Evolutionary conservation across 768 basidiomycete species (phyloP).

Genomic region (Pulveroboletus frians): DNA sequence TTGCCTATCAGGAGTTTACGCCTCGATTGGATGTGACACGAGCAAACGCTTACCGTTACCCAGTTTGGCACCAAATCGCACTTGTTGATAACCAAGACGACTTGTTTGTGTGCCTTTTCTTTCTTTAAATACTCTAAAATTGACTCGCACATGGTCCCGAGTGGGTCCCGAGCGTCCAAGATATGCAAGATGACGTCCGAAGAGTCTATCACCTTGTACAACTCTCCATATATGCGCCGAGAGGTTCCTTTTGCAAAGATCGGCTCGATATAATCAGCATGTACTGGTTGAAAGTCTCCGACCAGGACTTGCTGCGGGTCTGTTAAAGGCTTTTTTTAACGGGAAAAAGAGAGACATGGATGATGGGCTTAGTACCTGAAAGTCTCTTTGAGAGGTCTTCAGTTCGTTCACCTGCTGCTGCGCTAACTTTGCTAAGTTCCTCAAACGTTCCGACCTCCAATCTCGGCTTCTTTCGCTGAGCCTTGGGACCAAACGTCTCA

Average conservation of each 20-base stretch:
- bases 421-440: conserved; percentile 69
- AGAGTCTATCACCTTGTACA: conserved; percentile 99
- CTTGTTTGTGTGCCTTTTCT: conserved; percentile 96
- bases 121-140: conserved; percentile 90
- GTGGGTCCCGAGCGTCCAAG: conserved; percentile 90
- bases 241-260: conserved; percentile 96
- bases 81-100: conserved; percentile 96
- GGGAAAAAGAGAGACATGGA: not conserved
- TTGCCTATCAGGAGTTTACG: conserved; percentile 52
- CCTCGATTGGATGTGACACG: not conserved
- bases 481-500: conserved; percentile 94
- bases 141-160: conserved; percentile 93
- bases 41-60: conserved; percentile 75
- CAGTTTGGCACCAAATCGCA: conserved; percentile 98
- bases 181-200: conserved; percentile 95
- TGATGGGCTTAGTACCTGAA: conserved; percentile 35
- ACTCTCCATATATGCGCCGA: conserved; percentile 91
- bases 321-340: conserved; percentile 8
- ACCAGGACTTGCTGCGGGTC: conserved; percentile 7
- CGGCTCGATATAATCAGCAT: conserved; percentile 81
- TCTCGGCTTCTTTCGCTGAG: conserved; percentile 85
- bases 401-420: conserved; percentile 48
- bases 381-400: conserved; percentile 35
- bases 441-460: conserved; percentile 89
- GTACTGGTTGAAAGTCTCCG: conserved; percentile 49